Conservation (phyloP, 129 eudicot genomes). For the Solidago caesia region DNA sequence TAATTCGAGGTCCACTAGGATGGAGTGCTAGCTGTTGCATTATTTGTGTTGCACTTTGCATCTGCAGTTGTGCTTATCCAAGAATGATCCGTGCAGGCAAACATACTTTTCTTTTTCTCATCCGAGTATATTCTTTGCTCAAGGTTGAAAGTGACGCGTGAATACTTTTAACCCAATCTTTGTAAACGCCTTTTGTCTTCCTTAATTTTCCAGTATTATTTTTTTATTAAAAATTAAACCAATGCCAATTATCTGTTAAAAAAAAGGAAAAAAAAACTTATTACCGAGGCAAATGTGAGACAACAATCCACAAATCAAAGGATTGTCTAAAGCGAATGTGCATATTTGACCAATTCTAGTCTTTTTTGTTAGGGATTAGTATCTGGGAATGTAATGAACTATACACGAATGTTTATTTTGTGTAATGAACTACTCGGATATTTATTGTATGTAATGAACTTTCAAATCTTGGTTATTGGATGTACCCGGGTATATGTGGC, state of each 20-base stretch:
- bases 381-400: no score
- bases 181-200: not conserved
- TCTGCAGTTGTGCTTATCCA: conserved; percentile 26
- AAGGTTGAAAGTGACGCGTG: conserved; percentile 25
- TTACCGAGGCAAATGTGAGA: no score
- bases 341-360: not conserved
- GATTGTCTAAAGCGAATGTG: no score
- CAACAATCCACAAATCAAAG: no score
- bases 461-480: no score
- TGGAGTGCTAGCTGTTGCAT: conserved; percentile 22
- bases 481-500: no score
- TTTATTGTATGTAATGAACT: no score
- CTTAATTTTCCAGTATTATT: not conserved
- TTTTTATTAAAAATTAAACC: not conserved
- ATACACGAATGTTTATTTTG: no score
- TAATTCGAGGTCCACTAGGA: conserved; percentile 22
- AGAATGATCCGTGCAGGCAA: conserved; percentile 25
- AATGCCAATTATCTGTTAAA: conserved; percentile 1
- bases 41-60: conserved; percentile 27
- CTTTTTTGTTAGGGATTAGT: no score
- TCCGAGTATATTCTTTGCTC: conserved; percentile 14
- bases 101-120: conserved; percentile 14
- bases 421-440: no score
- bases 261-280: no score
- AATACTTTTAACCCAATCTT: conserved; percentile 12